phyloP scores from a whole-genome alignment of 2,329 filamentous ascomycete species.

The Paramyrothecium sp. region DNA sequence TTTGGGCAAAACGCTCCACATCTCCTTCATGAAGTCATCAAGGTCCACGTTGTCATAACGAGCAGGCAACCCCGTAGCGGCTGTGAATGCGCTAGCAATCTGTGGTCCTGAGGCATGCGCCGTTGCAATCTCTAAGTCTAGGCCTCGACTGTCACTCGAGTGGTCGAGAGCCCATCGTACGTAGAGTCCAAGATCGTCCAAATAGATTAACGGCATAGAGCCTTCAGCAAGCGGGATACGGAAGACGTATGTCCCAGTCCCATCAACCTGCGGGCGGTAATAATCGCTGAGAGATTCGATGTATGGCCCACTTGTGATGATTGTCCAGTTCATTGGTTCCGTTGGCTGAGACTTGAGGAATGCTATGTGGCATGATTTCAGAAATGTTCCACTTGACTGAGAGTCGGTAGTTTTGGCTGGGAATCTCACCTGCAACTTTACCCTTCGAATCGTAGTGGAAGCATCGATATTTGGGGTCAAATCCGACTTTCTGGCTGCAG shows the following conservation, averaged over 20 bases:
- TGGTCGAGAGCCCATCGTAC: background rate
- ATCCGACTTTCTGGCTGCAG: constrained; percentile 44
- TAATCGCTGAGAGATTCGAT: background rate
- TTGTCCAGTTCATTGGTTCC: background rate
- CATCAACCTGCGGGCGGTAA: background rate
- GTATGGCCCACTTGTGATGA: background rate
- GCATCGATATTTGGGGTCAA: constrained; percentile 39
- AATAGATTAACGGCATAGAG: background rate
- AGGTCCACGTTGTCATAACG: background rate
- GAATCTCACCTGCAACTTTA: background rate
- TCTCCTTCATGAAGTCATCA: no score
- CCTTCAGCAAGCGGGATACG: background rate
- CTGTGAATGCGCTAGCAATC: background rate
- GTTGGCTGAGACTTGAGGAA: background rate
- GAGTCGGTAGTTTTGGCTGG: no score
- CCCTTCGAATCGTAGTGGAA: constrained; percentile 51
- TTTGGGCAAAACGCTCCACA: background rate
- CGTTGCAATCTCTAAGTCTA: background rate
- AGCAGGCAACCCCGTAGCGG: background rate
- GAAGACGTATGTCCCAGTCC: background rate
- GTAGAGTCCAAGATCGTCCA: background rate
- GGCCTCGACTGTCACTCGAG: background rate
- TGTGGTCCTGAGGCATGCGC: background rate
- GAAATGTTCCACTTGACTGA: background rate
- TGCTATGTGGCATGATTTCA: background rate